These are phyloP conservation scores for Pugionium cornutum DNA, from an alignment of 345 rosid genomes.

Conservation along the genomic window DNA sequence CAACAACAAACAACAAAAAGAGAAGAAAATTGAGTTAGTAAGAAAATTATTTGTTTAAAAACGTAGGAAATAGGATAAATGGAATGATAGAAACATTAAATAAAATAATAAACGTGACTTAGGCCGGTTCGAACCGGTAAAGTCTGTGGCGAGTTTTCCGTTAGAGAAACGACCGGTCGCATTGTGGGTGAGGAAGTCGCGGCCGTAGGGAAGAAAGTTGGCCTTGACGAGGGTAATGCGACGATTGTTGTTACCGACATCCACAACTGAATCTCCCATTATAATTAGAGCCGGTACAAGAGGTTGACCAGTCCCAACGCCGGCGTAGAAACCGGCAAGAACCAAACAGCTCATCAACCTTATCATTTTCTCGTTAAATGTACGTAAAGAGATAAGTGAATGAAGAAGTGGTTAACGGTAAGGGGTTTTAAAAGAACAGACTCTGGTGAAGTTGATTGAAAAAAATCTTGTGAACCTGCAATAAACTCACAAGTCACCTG, in stretches of 20 bases:
- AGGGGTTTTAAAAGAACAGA: constrained; percentile 1
- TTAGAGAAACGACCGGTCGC: constrained; percentile 76
- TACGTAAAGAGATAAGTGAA: constrained; percentile 8
- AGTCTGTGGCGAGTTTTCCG: constrained; percentile 49
- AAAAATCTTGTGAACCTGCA: neutral
- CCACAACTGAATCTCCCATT: constrained; percentile 62
- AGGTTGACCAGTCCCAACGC: constrained; percentile 25
- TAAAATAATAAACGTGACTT: neutral
- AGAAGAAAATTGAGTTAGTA: neutral
- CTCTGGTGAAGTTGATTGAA: neutral
- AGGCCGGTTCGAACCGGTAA: constrained; percentile 42
- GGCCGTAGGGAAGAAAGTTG: constrained; percentile 59
- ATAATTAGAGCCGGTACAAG: constrained; percentile 44
- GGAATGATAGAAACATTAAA: neutral
- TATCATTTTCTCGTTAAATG: neutral
- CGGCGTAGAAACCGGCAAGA: constrained; percentile 18
- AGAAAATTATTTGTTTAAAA: neutral
- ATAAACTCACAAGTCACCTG: too few species aligned
- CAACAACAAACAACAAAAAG: neutral
- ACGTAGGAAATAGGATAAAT: neutral
- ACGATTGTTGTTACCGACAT: constrained; percentile 57
- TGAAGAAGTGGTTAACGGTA: constrained; percentile 17
- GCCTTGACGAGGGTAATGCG: constrained; percentile 54
- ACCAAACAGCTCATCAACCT: constrained; percentile 17
- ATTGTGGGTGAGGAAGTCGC: constrained; percentile 57